Evolutionary conservation across 768 basidiomycete species (phyloP).

Genomic region (Pleurotus tuoliensis): DNA sequence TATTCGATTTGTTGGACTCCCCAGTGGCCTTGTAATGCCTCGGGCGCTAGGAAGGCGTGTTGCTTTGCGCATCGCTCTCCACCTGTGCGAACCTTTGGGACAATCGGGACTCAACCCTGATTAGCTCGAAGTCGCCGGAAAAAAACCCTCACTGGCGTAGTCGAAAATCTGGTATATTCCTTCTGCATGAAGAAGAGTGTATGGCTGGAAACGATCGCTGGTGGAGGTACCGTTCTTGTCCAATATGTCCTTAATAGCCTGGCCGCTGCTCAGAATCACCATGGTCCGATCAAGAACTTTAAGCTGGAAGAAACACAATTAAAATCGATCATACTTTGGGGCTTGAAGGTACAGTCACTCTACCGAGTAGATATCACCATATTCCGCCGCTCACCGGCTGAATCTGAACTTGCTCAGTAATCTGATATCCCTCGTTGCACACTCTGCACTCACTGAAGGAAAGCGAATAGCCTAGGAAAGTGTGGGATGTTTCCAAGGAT

Average conservation of each 20-base stretch:
- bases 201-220: constrained; percentile 19
- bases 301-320: constrained; percentile 11
- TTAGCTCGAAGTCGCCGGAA: no score
- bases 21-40: constrained; percentile 14
- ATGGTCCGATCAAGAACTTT: constrained; percentile 17
- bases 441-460: constrained; percentile 2
- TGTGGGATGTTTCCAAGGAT: constrained; percentile 18
- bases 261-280: constrained; percentile 18
- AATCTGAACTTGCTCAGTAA: constrained; percentile 4
- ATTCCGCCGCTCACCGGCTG: constrained; percentile 11
- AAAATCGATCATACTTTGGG: neutral
- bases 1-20: constrained; percentile 23
- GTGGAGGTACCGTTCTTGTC: constrained; percentile 21
- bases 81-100: neutral
- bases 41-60: constrained; percentile 15
- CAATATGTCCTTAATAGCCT: constrained; percentile 21
- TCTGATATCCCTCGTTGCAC: constrained; percentile 9
- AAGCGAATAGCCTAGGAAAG: constrained; percentile 14
- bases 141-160: no score
- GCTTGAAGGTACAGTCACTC: neutral
- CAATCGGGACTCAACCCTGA: no score
- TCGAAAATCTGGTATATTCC: neutral
- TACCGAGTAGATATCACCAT: constrained; percentile 14
- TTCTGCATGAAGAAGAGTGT: constrained; percentile 10
- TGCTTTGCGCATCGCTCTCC: constrained; percentile 13